Conservation (phyloP, 305 asterid species). For the Fraxinus floribunda region DNA sequence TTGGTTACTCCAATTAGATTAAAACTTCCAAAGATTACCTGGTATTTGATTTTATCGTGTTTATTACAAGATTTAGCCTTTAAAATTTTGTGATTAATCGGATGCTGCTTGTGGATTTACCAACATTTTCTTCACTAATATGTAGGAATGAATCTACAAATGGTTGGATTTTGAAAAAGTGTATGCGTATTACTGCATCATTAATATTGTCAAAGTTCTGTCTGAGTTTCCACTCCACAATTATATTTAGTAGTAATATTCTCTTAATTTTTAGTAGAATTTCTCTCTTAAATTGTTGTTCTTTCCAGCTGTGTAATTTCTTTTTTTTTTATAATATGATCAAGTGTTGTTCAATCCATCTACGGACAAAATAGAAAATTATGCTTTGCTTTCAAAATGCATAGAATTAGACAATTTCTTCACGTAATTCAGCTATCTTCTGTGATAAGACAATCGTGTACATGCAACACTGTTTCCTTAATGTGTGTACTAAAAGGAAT, state of each 20-base stretch:
- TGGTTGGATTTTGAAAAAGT: background rate
- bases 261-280: background rate
- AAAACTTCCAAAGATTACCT: background rate
- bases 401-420: background rate
- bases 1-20: slow-evolving; percentile 20
- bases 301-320: background rate
- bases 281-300: background rate
- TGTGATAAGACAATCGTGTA: background rate
- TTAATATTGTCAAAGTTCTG: background rate
- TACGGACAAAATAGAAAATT: too few species aligned
- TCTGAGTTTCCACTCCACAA: background rate
- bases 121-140: background rate
- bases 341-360: background rate
- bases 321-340: background rate
- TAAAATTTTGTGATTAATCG: background rate
- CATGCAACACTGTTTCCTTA: background rate
- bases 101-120: background rate
- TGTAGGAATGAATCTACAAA: background rate
- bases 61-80: background rate
- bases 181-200: background rate
- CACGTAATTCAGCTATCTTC: background rate
- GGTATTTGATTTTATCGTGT: background rate
- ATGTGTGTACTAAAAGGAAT: background rate
- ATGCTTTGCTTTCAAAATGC: background rate
- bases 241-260: background rate